These are phyloP conservation scores for Aspergillus sclerotioniger DNA, from an alignment of 495 filamentous ascomycete species.

Conservation along the genomic window DNA sequence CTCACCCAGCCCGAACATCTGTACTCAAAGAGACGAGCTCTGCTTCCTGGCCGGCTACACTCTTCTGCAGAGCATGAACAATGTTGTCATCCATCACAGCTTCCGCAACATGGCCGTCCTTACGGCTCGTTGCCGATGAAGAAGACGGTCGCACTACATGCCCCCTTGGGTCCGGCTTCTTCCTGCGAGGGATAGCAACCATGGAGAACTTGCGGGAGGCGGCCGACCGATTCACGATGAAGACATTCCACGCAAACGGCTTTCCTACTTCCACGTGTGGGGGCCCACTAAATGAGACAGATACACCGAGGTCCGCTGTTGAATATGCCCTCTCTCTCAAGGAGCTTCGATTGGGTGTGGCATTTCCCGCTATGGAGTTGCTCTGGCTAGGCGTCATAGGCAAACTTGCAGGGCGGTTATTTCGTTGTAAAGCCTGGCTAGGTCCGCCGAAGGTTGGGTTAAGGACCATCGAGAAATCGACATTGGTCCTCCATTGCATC, in stretches of 20 bases:
- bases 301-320: conserved; percentile 64
- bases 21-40: conserved; percentile 80
- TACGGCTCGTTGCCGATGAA: conserved; percentile 41
- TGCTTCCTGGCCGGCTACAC: conserved; percentile 63
- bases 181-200: conserved; percentile 74
- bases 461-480: conserved; percentile 76
- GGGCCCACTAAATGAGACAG: conserved; percentile 71
- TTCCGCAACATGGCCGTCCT: conserved; percentile 60
- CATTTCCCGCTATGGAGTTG: conserved; percentile 22
- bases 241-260: conserved; percentile 80
- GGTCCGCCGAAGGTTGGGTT: conserved; percentile 62
- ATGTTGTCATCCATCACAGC: conserved; percentile 83
- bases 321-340: conserved; percentile 49
- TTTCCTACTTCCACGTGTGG: conserved; percentile 63
- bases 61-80: conserved; percentile 79
- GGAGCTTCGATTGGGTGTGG: conserved; percentile 53
- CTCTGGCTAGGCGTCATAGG: conserved; percentile 31
- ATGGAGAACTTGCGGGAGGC: conserved; percentile 74
- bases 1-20: conserved; percentile 78
- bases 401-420: conserved; percentile 56
- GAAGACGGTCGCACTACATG: conserved; percentile 50
- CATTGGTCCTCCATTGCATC: conserved; percentile 77
- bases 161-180: conserved; percentile 62
- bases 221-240: conserved; percentile 79
- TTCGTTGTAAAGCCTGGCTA: conserved; percentile 52